Conservation (phyloP, 2,329 filamentous ascomycete genomes). For the Fusarium multiceps region DNA sequence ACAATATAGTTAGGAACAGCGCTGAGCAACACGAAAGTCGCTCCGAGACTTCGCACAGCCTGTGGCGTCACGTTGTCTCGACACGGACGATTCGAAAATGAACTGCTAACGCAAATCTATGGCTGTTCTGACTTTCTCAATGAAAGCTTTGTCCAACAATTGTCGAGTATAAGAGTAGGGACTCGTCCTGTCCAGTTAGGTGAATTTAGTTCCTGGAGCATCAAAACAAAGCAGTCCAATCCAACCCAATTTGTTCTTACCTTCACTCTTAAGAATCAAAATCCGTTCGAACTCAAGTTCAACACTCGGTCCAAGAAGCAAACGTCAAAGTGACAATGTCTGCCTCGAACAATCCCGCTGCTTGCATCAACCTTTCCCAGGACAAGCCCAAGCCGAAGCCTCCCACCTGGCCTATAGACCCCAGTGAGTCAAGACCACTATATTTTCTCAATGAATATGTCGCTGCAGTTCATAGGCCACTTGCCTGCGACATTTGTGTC, state of each 20-base stretch:
- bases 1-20: conserved; percentile 7
- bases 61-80: conserved; percentile 24
- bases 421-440: conserved; percentile 7
- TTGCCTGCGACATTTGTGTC: background rate
- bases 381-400: conserved; percentile 25
- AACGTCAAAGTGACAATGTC: conserved; percentile 20
- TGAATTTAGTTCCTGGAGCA: background rate
- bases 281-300: background rate
- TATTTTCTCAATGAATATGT: background rate
- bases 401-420: conserved; percentile 26
- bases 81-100: background rate
- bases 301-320: background rate
- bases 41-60: conserved; percentile 5
- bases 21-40: conserved; percentile 29
- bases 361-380: conserved; percentile 5
- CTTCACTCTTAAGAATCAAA: background rate
- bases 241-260: background rate
- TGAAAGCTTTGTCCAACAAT: conserved; percentile 1
- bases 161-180: conserved; percentile 16
- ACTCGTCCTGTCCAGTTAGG: background rate
- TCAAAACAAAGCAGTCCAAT: background rate
- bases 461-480: background rate
- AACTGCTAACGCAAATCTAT: background rate
- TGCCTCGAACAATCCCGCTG: background rate
- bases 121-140: no score